Evolutionary conservation across 345 rosid species (phyloP).

Genomic region (Cardiospermum halicacabum): DNA sequence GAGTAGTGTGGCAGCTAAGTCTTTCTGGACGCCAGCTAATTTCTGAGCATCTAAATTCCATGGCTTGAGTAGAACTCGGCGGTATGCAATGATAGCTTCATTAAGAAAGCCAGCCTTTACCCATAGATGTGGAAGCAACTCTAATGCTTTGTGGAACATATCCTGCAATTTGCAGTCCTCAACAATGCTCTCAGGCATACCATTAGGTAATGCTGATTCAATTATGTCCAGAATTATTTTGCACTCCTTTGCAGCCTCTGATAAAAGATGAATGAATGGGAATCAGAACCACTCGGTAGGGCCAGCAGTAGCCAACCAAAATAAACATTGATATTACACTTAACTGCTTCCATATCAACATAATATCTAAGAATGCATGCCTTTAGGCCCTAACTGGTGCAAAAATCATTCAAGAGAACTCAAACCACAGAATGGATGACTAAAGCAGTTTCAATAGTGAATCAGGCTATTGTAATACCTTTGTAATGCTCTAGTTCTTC

Average conservation of each 20-base stretch:
- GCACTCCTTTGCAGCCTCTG: conserved; percentile 97
- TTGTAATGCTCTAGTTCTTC: conserved; percentile 56
- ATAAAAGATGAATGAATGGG: conserved; percentile 26
- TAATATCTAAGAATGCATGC: not conserved
- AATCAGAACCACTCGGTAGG: conserved; percentile 16
- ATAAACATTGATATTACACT: not conserved
- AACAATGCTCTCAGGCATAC: conserved; percentile 50
- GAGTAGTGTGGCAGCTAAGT: conserved; percentile 69
- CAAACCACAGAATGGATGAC: not conserved
- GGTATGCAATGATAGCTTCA: conserved; percentile 71
- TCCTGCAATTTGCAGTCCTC: conserved; percentile 79
- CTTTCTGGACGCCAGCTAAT: conserved; percentile 71
- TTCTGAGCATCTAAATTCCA: conserved; percentile 83
- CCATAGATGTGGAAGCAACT: conserved; percentile 77
- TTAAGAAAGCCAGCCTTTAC: conserved; percentile 57
- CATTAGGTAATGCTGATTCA: conserved; percentile 71
- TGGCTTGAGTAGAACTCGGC: conserved; percentile 63
- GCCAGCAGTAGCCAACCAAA: not conserved
- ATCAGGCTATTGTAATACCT: conserved; percentile 48
- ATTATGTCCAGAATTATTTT: conserved; percentile 57
- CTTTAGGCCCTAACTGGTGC: not conserved
- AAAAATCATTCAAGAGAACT: not conserved
- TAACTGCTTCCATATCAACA: not conserved
- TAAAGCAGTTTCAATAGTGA: not conserved
- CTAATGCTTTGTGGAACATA: conserved; percentile 72